Percentiles rank a stretch among this genome's conserved stretches.
phyloP scores from a whole-genome alignment of 176 grass and related monocot genomes.

The Musa schizocarpa region DNA sequence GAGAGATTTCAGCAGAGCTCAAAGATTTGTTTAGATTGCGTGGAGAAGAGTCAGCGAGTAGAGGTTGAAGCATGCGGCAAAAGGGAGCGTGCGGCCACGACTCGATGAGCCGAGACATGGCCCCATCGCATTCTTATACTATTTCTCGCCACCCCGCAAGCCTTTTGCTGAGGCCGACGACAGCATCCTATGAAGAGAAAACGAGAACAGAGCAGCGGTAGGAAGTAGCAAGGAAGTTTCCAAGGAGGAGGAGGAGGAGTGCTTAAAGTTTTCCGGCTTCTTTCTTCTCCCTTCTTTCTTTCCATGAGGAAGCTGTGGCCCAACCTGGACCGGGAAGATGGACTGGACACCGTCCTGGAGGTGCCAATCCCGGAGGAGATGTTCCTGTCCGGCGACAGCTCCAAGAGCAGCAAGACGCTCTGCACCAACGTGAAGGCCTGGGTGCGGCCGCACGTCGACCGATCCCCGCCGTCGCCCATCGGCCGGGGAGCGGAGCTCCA shows the following conservation, averaged over 20 bases:
- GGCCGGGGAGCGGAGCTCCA: slow-evolving; percentile 74
- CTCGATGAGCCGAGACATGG: too few species aligned
- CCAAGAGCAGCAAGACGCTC: slow-evolving; percentile 21
- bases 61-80: neutral
- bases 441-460: slow-evolving; percentile 57
- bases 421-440: slow-evolving; percentile 83
- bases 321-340: slow-evolving; percentile 88
- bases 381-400: slow-evolving; percentile 45
- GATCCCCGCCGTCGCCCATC: slow-evolving; percentile 33
- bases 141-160: neutral
- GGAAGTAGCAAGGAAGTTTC: neutral
- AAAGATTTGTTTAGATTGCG: too few species aligned
- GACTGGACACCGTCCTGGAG: slow-evolving; percentile 92
- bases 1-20: too few species aligned
- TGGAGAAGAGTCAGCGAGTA: too few species aligned
- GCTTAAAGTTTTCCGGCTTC: neutral
- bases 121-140: neutral
- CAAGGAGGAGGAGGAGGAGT: neutral
- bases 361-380: slow-evolving; percentile 96
- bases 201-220: neutral
- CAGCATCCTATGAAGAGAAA: too few species aligned
- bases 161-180: neutral
- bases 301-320: slow-evolving; percentile 88
- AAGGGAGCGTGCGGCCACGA: slow-evolving; percentile 1
- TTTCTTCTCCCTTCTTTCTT: neutral